Conservation (phyloP, 139 green algal genomes). For the Gonium pectorale region DNA sequence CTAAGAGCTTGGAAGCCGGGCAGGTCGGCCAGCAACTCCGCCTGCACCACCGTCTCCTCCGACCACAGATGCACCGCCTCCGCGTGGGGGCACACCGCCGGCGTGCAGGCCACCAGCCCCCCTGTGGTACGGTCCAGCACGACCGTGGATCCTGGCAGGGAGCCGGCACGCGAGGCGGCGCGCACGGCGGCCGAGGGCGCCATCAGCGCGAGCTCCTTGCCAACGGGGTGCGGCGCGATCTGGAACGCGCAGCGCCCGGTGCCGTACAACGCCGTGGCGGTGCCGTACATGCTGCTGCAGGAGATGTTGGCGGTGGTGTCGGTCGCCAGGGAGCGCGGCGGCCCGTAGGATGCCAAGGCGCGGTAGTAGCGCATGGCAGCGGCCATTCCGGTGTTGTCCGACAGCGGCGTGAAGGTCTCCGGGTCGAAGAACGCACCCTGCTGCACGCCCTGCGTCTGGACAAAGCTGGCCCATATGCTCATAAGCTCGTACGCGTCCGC, state of each 20-base stretch:
- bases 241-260: constrained; percentile 1
- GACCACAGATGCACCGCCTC: neutral
- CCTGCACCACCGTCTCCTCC: neutral
- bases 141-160: constrained; percentile 2
- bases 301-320: neutral
- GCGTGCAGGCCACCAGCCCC: neutral
- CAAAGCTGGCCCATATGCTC: constrained; percentile 17
- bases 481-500: constrained; percentile 17
- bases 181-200: constrained; percentile 1
- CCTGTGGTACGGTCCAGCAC: constrained; percentile 1
- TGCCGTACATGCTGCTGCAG: constrained; percentile 21
- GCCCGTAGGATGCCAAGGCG: neutral
- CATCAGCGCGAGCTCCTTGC: neutral
- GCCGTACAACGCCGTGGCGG: constrained; percentile 9
- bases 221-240: constrained; percentile 5
- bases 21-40: neutral
- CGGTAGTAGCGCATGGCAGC: neutral
- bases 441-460: neutral
- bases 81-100: neutral
- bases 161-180: neutral
- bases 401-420: neutral
- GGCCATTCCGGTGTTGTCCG: neutral
- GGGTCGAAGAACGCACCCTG: constrained; percentile 33
- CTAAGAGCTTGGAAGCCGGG: too few relatives aligned
- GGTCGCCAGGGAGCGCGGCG: neutral